These are phyloP conservation scores for Fusarium sp. DNA, from an alignment of 2,329 filamentous ascomycete species.

Conservation along the genomic window DNA sequence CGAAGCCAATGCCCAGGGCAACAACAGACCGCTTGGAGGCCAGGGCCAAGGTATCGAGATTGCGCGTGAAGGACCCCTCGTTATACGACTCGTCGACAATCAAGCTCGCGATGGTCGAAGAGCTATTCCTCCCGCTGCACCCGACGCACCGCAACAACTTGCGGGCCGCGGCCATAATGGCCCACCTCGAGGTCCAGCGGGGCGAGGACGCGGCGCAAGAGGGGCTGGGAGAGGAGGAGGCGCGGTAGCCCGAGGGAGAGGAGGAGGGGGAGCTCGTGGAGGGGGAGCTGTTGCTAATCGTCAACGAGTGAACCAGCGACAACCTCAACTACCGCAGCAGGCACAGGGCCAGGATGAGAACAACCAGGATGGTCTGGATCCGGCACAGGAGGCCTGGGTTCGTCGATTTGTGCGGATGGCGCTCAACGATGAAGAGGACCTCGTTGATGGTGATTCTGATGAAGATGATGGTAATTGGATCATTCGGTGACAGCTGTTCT, in stretches of 20 bases:
- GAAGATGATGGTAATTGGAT: constrained; percentile 45
- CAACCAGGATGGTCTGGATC: constrained; percentile 52
- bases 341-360: constrained; percentile 38
- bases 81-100: constrained; percentile 62
- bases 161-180: constrained; percentile 42
- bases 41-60: constrained; percentile 53
- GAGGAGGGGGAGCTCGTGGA: constrained; percentile 38
- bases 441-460: constrained; percentile 55
- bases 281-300: constrained; percentile 34
- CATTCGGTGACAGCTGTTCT: constrained; percentile 33
- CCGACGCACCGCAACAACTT: constrained; percentile 44
- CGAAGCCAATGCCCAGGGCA: constrained; percentile 34
- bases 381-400: constrained; percentile 62
- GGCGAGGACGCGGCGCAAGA: constrained; percentile 38
- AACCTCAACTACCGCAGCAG: constrained; percentile 33
- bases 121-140: constrained; percentile 44
- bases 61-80: constrained; percentile 66
- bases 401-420: constrained; percentile 65
- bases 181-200: constrained; percentile 33
- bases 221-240: constrained; percentile 29
- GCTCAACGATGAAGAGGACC: constrained; percentile 62
- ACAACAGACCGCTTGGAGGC: constrained; percentile 41
- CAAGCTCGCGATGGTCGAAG: constrained; percentile 44
- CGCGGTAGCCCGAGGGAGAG: constrained; percentile 40
- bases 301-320: constrained; percentile 37